A percentile compares a stretch with the other conserved stretches of the same genome.
Conservation (phyloP, 345 rosid species). For the Excoecaria cochinchinensis region DNA sequence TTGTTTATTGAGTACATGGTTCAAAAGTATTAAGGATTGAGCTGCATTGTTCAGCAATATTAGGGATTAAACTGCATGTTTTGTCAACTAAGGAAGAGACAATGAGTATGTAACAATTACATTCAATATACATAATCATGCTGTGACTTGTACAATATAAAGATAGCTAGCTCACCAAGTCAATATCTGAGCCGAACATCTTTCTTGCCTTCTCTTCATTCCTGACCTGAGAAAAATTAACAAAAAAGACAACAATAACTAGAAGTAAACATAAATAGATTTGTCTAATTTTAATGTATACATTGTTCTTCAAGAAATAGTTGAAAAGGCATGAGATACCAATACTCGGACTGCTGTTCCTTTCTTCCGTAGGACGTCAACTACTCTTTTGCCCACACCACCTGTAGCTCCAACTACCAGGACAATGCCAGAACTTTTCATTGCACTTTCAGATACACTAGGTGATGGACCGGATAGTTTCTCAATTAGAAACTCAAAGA, state of each 20-base stretch:
- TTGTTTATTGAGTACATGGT: background rate
- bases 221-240: conserved; percentile 54
- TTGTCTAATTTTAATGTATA: background rate
- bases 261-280: background rate
- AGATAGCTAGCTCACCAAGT: conserved; percentile 55
- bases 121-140: background rate
- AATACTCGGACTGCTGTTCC: conserved; percentile 71
- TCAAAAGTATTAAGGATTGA: background rate
- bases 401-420: conserved; percentile 96
- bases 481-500: conserved; percentile 60
- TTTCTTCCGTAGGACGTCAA: conserved; percentile 57
- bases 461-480: conserved; percentile 54
- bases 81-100: background rate
- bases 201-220: conserved; percentile 85
- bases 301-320: background rate
- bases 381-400: conserved; percentile 90
- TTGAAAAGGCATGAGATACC: conserved; percentile 43
- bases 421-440: conserved; percentile 57
- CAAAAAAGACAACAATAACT: background rate
- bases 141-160: background rate
- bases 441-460: conserved; percentile 36
- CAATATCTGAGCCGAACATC: conserved; percentile 73
- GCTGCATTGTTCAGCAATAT: background rate
- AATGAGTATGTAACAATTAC: background rate
- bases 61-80: background rate